Percentiles rank a stretch among this genome's conserved stretches.
Conservation (phyloP, 495 filamentous ascomycete genomes). For the Astrocystis sublimbata region DNA sequence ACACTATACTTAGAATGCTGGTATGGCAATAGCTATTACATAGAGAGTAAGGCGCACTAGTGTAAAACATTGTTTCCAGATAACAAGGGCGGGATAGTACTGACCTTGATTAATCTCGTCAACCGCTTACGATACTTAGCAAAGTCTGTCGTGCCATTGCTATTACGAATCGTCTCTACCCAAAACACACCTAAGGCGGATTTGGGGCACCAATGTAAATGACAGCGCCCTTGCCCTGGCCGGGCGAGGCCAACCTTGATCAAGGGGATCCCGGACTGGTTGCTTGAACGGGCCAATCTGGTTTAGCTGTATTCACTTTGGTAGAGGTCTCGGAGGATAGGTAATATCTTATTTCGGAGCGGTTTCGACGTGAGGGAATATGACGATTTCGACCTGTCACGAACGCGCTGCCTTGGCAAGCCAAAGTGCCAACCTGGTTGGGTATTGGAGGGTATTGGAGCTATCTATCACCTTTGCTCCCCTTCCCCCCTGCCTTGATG, state of each 20-base stretch:
- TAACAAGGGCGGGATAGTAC: neutral
- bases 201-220: neutral
- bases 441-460: neutral
- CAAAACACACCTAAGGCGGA: neutral
- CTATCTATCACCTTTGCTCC: slow-evolving; percentile 6
- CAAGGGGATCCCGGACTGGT: slow-evolving; percentile 7
- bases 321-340: neutral
- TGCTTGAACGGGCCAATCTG: neutral
- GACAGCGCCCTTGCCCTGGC: neutral
- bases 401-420: neutral
- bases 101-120: slow-evolving; percentile 1
- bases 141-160: neutral
- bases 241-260: neutral
- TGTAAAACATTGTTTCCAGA: slow-evolving; percentile 1
- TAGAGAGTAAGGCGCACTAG: neutral
- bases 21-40: no score
- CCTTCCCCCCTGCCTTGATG: slow-evolving; percentile 6
- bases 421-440: neutral
- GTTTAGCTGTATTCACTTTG: slow-evolving; percentile 7
- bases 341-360: neutral
- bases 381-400: slow-evolving; percentile 17
- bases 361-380: neutral
- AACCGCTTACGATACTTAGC: neutral
- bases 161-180: neutral
- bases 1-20: no score